Base-by-base conservation (phyloP, 495 filamentous ascomycete species). In the Aspergillus incahuasiensis region DNA sequence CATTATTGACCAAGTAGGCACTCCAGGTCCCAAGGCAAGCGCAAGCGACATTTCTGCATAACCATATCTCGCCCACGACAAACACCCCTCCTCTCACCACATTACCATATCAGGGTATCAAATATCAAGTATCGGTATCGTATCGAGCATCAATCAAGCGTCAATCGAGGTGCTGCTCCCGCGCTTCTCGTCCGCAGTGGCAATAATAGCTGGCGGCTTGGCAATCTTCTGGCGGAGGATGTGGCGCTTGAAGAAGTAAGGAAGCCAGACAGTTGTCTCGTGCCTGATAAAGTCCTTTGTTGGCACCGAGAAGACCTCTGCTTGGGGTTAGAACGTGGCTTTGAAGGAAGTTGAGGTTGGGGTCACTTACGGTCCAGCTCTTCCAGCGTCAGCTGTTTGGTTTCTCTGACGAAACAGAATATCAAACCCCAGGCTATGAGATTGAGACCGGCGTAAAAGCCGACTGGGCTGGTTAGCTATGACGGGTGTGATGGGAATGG, bases 401-500 rank as follows among this genome's bases (percentile, higher is more conserved):
- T 80, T 58, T 81, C 78, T 52, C 71, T 66, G 19, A 80, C 73
- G 49, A 75, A 79, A 54, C 69, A 70, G 68, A 78, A 80, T 21
- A 80, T 76, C 68, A 78, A 68, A 35, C 68, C 34, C 67, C 72
- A 77, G 19, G 77, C 76, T 25, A 80, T 30, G 5, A 80, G 60
- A 53, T 81, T 82, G 7, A 79, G 68, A 2, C 70, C 79, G 1
- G 80, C 79, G 53, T 82, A 83, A 66, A 80, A 78, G 12, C 74
- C 70, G 40, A 71, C 67, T 70, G 42, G 19, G 1, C 0, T 5
- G 5, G 13, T 32, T 22, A 9, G 15, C 11, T 0, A 1, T 35
- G 21, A 34, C 44, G 5, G 1, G 6, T 9, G 15, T 5, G 3
- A n/a, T 11, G 25, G 16, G 32, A 5, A 8, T 9, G n/a, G 3